A percentile compares a stretch with the other conserved stretches of the same genome.
These are phyloP conservation scores for Chrysochromulina tobinii DNA, from an alignment of 78 protist species.

Conservation along the genomic window DNA sequence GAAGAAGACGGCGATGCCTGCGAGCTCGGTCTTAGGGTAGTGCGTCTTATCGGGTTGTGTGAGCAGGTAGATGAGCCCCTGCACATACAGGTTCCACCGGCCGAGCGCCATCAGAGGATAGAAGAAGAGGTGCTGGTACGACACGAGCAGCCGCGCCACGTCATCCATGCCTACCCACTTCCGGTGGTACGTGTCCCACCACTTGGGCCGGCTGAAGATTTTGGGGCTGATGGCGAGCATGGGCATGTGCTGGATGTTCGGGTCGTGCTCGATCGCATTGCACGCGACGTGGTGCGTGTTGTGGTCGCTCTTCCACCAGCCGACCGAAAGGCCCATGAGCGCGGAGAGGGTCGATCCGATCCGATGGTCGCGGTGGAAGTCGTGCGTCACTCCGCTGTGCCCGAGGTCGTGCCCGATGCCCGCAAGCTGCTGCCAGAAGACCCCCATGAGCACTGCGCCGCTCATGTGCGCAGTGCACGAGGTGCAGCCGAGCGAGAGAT, in stretches of 20 bases:
- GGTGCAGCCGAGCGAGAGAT: not conserved
- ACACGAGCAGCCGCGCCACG: not conserved
- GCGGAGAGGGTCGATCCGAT: not conserved
- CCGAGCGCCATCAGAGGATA: slow-evolving; percentile 52
- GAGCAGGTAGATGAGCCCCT: not conserved
- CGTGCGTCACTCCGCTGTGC: not conserved
- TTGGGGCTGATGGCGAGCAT: slow-evolving; percentile 14
- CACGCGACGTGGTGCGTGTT: slow-evolving; percentile 62
- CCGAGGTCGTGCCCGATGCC: slow-evolving; percentile 15
- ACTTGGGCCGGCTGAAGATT: not conserved
- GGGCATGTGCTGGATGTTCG: slow-evolving; percentile 64
- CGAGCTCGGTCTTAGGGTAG: not conserved
- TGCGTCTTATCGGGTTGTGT: not conserved
- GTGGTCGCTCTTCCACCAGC: slow-evolving; percentile 51
- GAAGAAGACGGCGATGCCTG: not conserved
- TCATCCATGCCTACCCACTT: not conserved
- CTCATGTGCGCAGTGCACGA: not conserved
- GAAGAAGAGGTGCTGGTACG: slow-evolving; percentile 42
- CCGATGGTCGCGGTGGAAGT: no score
- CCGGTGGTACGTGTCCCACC: not conserved
- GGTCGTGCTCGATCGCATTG: slow-evolving; percentile 41
- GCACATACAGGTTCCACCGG: slow-evolving; percentile 45
- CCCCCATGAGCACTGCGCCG: not conserved
- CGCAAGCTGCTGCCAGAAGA: slow-evolving; percentile 22
- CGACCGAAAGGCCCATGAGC: not conserved